Evolutionary conservation across 495 filamentous ascomycete genomes (phyloP).

Genomic region (Podospora anserina): DNA sequence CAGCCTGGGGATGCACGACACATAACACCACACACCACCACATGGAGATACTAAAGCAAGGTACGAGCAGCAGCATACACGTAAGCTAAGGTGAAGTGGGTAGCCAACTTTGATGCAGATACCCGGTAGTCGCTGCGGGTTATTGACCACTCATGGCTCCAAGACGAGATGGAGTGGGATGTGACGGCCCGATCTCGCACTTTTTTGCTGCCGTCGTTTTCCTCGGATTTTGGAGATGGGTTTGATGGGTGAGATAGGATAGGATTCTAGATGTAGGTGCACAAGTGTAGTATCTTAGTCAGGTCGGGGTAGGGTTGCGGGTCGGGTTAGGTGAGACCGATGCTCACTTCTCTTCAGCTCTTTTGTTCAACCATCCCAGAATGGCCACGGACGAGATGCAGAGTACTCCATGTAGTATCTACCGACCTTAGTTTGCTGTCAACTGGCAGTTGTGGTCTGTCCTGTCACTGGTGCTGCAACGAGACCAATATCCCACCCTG

Average conservation of each 20-base stretch:
- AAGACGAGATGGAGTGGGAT: not conserved
- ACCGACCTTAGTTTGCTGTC: not conserved
- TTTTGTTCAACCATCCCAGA: not conserved
- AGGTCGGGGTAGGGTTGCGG: not conserved
- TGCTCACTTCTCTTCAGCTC: not conserved
- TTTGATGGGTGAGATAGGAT: not conserved
- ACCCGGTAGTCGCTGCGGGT: not conserved
- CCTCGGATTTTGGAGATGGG: not conserved
- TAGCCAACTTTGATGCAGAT: not conserved
- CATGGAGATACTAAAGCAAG: not conserved
- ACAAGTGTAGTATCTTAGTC: not conserved
- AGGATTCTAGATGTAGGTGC: not conserved
- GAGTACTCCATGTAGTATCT: not conserved
- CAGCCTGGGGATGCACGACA: not conserved
- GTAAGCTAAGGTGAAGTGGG: not conserved
- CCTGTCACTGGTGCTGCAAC: no score
- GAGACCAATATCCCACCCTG: no score
- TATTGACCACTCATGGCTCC: not conserved
- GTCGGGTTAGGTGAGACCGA: not conserved
- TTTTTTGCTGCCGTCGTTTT: not conserved
- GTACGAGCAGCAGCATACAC: not conserved
- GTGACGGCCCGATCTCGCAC: not conserved
- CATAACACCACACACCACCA: not conserved
- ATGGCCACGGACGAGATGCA: not conserved
- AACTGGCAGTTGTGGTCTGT: not conserved